Evolutionary conservation across 495 filamentous ascomycete genomes (phyloP).

Genomic region (Penicillium canariense): DNA sequence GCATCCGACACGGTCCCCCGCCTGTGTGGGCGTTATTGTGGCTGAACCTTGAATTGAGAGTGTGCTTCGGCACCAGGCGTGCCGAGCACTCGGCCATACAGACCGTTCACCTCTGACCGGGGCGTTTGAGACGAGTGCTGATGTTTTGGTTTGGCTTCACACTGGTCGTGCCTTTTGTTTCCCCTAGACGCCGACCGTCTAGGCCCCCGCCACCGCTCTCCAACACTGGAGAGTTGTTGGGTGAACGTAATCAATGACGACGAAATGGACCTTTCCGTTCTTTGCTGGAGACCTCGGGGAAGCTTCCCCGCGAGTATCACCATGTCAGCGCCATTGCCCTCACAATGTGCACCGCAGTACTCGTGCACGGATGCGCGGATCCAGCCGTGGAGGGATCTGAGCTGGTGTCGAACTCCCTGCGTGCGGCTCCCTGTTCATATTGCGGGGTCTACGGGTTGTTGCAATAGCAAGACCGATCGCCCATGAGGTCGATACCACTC

Average conservation of each 20-base stretch:
- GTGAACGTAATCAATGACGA: background rate
- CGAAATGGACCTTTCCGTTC: background rate
- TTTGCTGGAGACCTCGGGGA: background rate
- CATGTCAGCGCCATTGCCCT: background rate
- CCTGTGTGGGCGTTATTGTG: conserved; percentile 19
- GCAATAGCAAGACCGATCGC: conserved; percentile 3
- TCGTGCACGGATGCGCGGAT: background rate
- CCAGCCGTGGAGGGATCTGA: conserved; percentile 2
- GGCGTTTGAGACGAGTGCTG: conserved; percentile 4
- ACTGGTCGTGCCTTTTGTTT: background rate
- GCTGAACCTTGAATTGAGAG: conserved; percentile 22
- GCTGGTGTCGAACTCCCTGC: conserved; percentile 7
- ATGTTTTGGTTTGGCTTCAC: background rate
- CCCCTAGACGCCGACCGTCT: background rate
- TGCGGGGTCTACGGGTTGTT: conserved; percentile 4
- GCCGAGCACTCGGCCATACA: background rate
- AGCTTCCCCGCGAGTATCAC: conserved; percentile 10
- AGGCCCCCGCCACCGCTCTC: conserved; percentile 6
- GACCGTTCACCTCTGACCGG: background rate
- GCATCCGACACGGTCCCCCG: background rate
- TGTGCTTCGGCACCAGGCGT: conserved; percentile 5
- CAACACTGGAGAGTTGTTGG: conserved; percentile 3
- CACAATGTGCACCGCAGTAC: background rate
- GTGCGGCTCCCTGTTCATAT: conserved; percentile 15
- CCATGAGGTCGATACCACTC: background rate